Percentiles rank a stretch among this genome's conserved stretches.
These are phyloP conservation scores for Saccharomyces hybrid DNA, from an alignment of 1,139 yeast species.

Conservation along the genomic window DNA sequence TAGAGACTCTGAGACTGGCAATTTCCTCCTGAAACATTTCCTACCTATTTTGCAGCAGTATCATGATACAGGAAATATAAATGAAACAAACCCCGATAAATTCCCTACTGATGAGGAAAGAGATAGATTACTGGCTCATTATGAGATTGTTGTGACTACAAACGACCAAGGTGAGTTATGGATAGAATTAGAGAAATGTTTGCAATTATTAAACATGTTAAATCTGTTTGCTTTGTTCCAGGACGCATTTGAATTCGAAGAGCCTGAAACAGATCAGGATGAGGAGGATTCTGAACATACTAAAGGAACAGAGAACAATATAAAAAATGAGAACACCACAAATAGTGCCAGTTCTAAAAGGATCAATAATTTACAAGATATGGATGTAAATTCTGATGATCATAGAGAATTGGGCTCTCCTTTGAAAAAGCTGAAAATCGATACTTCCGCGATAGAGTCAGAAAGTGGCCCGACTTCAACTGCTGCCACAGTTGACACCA, in stretches of 20 bases:
- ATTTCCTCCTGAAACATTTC: constrained; percentile 2
- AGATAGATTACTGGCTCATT: constrained; percentile 19
- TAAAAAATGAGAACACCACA: background rate
- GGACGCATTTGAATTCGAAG: constrained; percentile 11
- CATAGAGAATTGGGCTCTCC: constrained; percentile 26
- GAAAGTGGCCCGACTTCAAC: constrained; percentile 2
- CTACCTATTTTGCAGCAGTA: background rate
- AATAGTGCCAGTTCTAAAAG: background rate
- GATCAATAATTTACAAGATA: constrained; percentile 7
- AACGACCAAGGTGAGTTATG: constrained; percentile 24
- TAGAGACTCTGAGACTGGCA: constrained; percentile 5
- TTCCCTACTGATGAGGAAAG: constrained; percentile 12
- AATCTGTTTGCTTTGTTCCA: constrained; percentile 14
- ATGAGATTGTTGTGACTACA: constrained; percentile 25
- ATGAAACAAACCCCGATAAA: constrained; percentile 5
- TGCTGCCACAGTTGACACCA: background rate
- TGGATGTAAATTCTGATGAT: constrained; percentile 8
- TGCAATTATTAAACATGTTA: constrained; percentile 16
- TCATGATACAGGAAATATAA: constrained; percentile 6
- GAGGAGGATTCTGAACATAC: background rate
- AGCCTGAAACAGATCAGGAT: constrained; percentile 1
- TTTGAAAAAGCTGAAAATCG: constrained; percentile 21
- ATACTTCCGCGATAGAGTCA: constrained; percentile 4
- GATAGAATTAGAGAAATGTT: constrained; percentile 25
- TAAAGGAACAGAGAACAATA: background rate